Conservation (phyloP, 225 moss, liverwort and hornwort genomes). For the Physcomitrium patens region DNA sequence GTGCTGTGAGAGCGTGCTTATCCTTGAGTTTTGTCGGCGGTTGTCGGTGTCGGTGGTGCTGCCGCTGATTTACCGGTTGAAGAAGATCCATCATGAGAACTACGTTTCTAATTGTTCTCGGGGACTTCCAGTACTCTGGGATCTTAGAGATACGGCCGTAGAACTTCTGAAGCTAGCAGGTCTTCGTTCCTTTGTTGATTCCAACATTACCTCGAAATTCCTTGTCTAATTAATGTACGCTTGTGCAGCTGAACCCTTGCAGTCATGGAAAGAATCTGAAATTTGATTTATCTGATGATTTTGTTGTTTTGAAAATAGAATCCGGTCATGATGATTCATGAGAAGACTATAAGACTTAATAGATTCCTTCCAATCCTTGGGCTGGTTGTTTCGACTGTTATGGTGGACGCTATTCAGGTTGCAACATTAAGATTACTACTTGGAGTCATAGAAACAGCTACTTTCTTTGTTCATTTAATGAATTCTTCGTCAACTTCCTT, state of each 20-base stretch:
- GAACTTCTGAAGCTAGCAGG: not conserved
- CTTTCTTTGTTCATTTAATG: not conserved
- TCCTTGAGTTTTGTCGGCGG: too few species aligned
- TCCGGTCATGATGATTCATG: constrained; percentile 62
- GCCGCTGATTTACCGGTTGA: too few species aligned
- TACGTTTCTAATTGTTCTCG: not conserved
- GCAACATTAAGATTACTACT: not conserved
- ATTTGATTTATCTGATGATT: not conserved
- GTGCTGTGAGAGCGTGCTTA: too few species aligned
- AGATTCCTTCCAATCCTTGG: constrained; percentile 63
- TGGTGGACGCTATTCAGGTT: not conserved
- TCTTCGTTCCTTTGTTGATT: not conserved
- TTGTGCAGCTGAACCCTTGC: not conserved
- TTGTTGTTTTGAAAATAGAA: constrained; percentile 41
- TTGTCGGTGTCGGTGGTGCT: too few species aligned
- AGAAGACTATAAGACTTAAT: constrained; percentile 68
- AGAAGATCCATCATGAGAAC: too few species aligned
- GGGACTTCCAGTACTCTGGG: not conserved
- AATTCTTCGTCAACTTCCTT: not conserved
- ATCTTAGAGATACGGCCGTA: not conserved
- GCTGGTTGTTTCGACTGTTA: constrained; percentile 35
- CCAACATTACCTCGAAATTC: not conserved
- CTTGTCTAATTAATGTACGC: not conserved
- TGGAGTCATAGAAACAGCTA: constrained; percentile 21
- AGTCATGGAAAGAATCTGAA: too few species aligned